Base-by-base conservation (phyloP, 2,329 filamentous ascomycete species). In the Botrytis cinerea region DNA sequence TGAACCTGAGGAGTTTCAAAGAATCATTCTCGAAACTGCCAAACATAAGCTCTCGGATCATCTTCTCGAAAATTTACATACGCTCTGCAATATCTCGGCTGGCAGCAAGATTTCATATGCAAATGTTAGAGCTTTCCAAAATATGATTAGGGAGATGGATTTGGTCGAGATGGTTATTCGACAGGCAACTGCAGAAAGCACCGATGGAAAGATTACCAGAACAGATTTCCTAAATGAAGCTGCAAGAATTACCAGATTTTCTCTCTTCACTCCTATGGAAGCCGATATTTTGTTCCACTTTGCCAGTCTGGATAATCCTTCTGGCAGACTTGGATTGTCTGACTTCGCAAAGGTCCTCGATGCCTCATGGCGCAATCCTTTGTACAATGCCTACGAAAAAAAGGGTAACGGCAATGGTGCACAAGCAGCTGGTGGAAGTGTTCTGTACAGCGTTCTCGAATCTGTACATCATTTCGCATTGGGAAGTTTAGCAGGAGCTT, bases 231-330 rank as follows among this genome's bases (percentile, higher is more conserved):
- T 98, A 76, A 95, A 97, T 83, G 95, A 98, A 85, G 95, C 96
- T 18, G 92, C 95, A 62, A 91, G 91, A 76, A 91, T 96, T 80
- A 97, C 95, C 38, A 91, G 96, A 76, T 99, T 98, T 86, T 97
- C 95, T 20, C 89, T 97, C 51, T 98, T 98, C 84, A 98, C 96
- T 0, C 96, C 96, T 20, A 98, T 98, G 94, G 96, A 99, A 84
- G 95, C 95, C 59, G 96, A 99, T 81, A 97, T 99, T 76, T 89
- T 99, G 59, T 99, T 99, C 87, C 96, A 98, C 85, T 99, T 99
- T 83, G 96, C 96, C 75, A 93, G 95, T 75, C 87, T 98, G 72
- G 94, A 98, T 81, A 92, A 96, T 79, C 92, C 94, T 4, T 95
- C 94, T 1, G 96, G 95, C 32, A 89, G 94, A 68, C 89, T 99